Evolutionary conservation across 2,329 filamentous ascomycete genomes (phyloP), one percentile per base, ranked within the genome.

Genomic region (Peltaster fructicola): DNA sequence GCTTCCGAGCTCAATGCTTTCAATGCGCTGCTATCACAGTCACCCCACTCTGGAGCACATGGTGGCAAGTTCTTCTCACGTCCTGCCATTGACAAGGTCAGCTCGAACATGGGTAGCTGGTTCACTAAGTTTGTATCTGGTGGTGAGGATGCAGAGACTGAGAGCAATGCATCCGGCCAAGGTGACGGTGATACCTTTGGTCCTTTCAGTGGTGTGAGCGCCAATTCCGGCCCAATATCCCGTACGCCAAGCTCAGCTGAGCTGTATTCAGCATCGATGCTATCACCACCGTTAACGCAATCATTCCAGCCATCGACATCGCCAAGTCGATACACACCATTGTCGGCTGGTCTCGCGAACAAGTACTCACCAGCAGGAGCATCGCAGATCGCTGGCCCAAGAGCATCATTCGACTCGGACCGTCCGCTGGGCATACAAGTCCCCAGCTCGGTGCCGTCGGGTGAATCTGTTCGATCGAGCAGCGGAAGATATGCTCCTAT

Each of bases 61-160:
- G 36, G 35, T 21, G 39, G 38, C 6, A 73, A 72, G 5, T 92
- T 85, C 80, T 88, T 98, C 25, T 76, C 81, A 1, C 92, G 88
- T 50, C 82, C 85, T 5, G 93, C 72, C 49, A 90, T 95, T 67
- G 84, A 90, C 50, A 92, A 90, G 52, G 81, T 95, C 1, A 88
- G 84, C 2, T 82, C 77, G 32, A 81, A 77, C 16, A 70, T 95
- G 46, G 84, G 81, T 66, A 82, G 73, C 35, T 81, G 77, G 30
- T 93, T 99, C 54, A 95, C 84, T 53, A 93, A 82, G 43, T 98
- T 98, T 44, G 82, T 98, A 32, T 73, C 78, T 25, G 90, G 88
- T 8, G 68, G 68, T 25, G 76, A 81, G 25, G 60, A 61, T 16
- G 60, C 60, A 7, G 68, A 65, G 1, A 63, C 63, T 26, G 67